Percentiles rank a stretch among this genome's conserved stretches.
Evolutionary conservation across 495 filamentous ascomycete species (phyloP).

Genomic region (Evernia prunastri): DNA sequence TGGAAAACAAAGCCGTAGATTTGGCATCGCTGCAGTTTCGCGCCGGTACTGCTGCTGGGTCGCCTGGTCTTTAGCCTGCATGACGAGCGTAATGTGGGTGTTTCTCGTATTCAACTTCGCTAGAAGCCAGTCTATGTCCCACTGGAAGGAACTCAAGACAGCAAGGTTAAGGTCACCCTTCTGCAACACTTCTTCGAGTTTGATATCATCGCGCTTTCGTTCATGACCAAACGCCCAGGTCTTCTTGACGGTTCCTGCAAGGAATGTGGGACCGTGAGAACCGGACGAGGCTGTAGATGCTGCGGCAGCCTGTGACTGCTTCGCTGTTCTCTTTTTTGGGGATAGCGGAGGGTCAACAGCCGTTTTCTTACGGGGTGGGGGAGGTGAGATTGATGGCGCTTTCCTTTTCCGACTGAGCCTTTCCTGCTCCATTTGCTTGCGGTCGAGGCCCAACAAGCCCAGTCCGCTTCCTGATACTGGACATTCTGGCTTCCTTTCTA

Average conservation of each 20-base stretch:
- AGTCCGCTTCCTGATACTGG: conserved; percentile 14
- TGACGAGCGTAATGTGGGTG: conserved; percentile 59
- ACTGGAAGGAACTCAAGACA: conserved; percentile 79
- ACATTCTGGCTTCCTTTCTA: neutral
- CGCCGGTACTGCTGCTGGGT: conserved; percentile 37
- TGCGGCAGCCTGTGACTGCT: neutral
- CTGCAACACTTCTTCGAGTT: conserved; percentile 84
- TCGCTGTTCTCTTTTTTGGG: neutral
- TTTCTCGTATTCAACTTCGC: conserved; percentile 47
- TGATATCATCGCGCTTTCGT: conserved; percentile 65
- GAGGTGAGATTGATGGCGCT: conserved; percentile 36
- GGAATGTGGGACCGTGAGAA: conserved; percentile 44
- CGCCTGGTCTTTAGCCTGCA: conserved; percentile 58
- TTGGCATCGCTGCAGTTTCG: conserved; percentile 47
- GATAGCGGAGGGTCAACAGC: neutral
- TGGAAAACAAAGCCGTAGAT: conserved; percentile 71
- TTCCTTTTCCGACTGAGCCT: conserved; percentile 69
- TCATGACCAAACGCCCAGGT: conserved; percentile 60
- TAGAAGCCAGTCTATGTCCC: conserved; percentile 71
- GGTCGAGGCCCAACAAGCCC: conserved; percentile 51
- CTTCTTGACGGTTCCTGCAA: conserved; percentile 69
- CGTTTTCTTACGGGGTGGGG: conserved; percentile 22
- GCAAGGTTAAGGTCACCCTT: conserved; percentile 62
- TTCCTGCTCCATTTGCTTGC: conserved; percentile 82
- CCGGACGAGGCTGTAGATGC: conserved; percentile 1